A percentile compares a stretch with the other conserved stretches of the same genome.
Conservation (phyloP, 2,329 filamentous ascomycete genomes). For the Sporothrix brunneoviolacea region DNA sequence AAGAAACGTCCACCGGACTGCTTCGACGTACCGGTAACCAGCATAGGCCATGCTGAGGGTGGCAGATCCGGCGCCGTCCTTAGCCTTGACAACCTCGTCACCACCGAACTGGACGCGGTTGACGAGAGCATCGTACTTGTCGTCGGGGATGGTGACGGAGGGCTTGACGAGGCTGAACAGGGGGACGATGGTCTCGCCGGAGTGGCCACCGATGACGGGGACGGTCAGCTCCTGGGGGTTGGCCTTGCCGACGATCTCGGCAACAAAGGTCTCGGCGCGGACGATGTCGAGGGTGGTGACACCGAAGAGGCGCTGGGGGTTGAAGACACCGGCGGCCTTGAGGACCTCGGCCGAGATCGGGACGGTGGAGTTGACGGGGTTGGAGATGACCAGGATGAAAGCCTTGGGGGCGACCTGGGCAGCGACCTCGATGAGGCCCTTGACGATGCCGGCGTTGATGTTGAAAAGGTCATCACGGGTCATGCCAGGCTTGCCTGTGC, state of each 20-base stretch:
- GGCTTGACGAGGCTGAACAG: slow-evolving; percentile 90
- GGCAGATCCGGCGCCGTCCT: slow-evolving; percentile 75
- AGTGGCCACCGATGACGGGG: slow-evolving; percentile 94
- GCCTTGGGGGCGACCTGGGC: slow-evolving; percentile 88
- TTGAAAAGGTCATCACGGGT: slow-evolving; percentile 99
- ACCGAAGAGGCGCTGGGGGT: slow-evolving; percentile 93
- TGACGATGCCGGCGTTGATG: slow-evolving; percentile 97
- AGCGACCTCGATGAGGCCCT: slow-evolving; percentile 81
- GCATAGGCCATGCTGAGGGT: slow-evolving; percentile 87
- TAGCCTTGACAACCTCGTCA: slow-evolving; percentile 85
- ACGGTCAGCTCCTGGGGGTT: slow-evolving; percentile 78
- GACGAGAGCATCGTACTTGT: slow-evolving; percentile 85
- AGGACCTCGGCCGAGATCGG: slow-evolving; percentile 96
- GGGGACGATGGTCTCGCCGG: slow-evolving; percentile 94
- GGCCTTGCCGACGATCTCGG: slow-evolving; percentile 73
- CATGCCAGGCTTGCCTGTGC: slow-evolving; percentile 93
- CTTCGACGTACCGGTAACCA: slow-evolving; percentile 66
- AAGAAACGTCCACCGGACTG: no score
- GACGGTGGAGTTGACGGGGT: slow-evolving; percentile 98
- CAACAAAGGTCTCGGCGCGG: slow-evolving; percentile 93
- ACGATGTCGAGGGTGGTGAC: slow-evolving; percentile 98
- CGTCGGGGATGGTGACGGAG: slow-evolving; percentile 69
- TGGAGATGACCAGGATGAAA: slow-evolving; percentile 94
- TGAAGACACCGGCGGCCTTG: slow-evolving; percentile 87
- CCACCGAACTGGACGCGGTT: slow-evolving; percentile 97